Percentiles rank a stretch among this genome's conserved stretches.
phyloP scores from a whole-genome alignment of 805 yeast species.

The Cyberlindnera mississippiensis region DNA sequence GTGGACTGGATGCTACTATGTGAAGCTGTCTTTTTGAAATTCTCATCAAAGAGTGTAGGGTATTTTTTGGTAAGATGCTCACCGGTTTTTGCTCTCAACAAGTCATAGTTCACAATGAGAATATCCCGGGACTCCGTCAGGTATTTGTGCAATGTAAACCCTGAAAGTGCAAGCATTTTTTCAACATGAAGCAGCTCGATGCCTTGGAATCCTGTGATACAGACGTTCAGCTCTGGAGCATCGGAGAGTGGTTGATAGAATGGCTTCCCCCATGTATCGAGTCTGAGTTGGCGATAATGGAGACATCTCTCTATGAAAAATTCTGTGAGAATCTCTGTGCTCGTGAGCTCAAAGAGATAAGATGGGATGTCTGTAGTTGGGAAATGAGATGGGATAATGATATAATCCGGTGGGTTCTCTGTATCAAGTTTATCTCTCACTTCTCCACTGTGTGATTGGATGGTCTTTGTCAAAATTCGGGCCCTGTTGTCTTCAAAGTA shows the following conservation, averaged over 20 bases:
- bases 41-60: conserved; percentile 22
- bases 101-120: conserved; percentile 48
- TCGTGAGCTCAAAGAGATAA: conserved; percentile 15
- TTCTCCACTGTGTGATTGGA: conserved; percentile 44
- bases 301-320: conserved; percentile 78
- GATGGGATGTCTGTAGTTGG: conserved; percentile 15
- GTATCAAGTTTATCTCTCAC: conserved; percentile 6
- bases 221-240: conserved; percentile 19
- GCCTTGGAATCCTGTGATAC: conserved; percentile 74
- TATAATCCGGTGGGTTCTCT: conserved; percentile 7
- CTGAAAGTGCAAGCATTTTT: conserved; percentile 51
- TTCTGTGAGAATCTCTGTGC: conserved; percentile 53
- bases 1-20: conserved; percentile 39
- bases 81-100: conserved; percentile 41
- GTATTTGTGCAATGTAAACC: conserved; percentile 46
- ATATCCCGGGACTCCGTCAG: conserved; percentile 51
- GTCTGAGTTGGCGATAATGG: conserved; percentile 44
- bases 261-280: conserved; percentile 66
- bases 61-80: conserved; percentile 35
- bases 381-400: conserved; percentile 23
- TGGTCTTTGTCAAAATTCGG: conserved; percentile 37
- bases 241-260: conserved; percentile 23
- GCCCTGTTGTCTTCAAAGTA: conserved; percentile 40
- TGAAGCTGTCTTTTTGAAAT: conserved; percentile 21
- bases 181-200: conserved; percentile 68